Conservation (phyloP, 2,329 filamentous ascomycete genomes). For the Sporothrix brasiliensis region DNA sequence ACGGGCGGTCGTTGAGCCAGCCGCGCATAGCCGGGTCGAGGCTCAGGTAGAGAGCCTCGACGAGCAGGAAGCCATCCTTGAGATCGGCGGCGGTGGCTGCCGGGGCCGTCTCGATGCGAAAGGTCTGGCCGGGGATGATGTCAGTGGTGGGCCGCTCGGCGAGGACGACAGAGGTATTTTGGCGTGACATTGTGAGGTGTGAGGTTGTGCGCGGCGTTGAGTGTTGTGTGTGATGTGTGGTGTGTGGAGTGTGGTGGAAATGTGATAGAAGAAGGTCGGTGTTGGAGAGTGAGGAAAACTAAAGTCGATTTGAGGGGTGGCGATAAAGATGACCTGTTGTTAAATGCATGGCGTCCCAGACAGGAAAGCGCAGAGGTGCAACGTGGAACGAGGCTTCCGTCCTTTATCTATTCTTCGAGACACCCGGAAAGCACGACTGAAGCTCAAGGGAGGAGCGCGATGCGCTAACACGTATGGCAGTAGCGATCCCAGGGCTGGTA, state of each 20-base stretch:
- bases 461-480: not conserved
- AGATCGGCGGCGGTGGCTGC: constrained; percentile 53
- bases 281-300: not conserved
- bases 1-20: constrained; percentile 55
- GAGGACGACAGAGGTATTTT: constrained; percentile 55
- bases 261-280: not conserved
- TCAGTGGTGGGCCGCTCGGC: constrained; percentile 63
- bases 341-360: not conserved
- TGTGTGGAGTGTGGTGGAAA: not conserved
- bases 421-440: not conserved
- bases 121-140: constrained; percentile 68
- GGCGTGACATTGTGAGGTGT: constrained; percentile 29
- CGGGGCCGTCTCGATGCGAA: constrained; percentile 56
- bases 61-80: constrained; percentile 59
- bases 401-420: constrained; percentile 24
- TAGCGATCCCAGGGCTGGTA: not conserved
- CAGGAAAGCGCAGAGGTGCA: constrained; percentile 4
- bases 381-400: constrained; percentile 14
- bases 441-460: not conserved
- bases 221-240: not conserved
- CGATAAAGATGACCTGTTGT: not conserved
- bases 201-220: not conserved
- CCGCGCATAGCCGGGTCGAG: constrained; percentile 67
- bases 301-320: not conserved
- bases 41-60: constrained; percentile 56